A percentile compares a stretch with the other conserved stretches of the same genome.
phyloP scores from a whole-genome alignment of 2,329 filamentous ascomycete species.

The Colletotrichum sp. region DNA sequence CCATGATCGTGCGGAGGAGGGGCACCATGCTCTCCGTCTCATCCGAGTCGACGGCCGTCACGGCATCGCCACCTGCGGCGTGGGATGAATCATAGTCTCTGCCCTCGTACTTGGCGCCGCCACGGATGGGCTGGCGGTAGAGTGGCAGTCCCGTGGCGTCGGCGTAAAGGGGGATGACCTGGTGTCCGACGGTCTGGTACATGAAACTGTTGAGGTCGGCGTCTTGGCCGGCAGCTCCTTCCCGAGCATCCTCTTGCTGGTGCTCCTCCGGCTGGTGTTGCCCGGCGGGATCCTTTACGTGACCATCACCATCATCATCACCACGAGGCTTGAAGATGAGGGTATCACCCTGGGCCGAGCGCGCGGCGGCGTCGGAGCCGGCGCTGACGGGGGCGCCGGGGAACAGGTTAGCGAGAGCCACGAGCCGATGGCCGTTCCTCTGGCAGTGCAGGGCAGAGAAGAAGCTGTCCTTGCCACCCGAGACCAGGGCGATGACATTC shows the following conservation, averaged over 20 bases:
- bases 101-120: slow-evolving; percentile 71
- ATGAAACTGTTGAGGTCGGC: slow-evolving; percentile 92
- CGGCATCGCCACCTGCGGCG: slow-evolving; percentile 20
- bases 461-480: slow-evolving; percentile 96
- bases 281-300: background rate
- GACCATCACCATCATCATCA: background rate
- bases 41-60: slow-evolving; percentile 53
- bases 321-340: slow-evolving; percentile 5
- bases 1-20: slow-evolving; percentile 71
- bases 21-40: slow-evolving; percentile 89
- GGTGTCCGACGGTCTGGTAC: slow-evolving; percentile 97
- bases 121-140: slow-evolving; percentile 79
- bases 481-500: slow-evolving; percentile 90
- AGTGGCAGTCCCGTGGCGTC: slow-evolving; percentile 80
- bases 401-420: slow-evolving; percentile 89
- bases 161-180: slow-evolving; percentile 84
- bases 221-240: slow-evolving; percentile 26
- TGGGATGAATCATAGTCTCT: slow-evolving; percentile 66
- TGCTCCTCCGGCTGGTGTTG: background rate
- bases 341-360: slow-evolving; percentile 4
- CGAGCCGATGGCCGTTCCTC: slow-evolving; percentile 81
- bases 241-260: background rate
- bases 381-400: slow-evolving; percentile 45
- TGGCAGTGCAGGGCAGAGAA: slow-evolving; percentile 92
- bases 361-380: slow-evolving; percentile 5